These are phyloP conservation scores for Arthrobotrys sinensis DNA, from an alignment of 2,329 filamentous ascomycete species.

Conservation along the genomic window DNA sequence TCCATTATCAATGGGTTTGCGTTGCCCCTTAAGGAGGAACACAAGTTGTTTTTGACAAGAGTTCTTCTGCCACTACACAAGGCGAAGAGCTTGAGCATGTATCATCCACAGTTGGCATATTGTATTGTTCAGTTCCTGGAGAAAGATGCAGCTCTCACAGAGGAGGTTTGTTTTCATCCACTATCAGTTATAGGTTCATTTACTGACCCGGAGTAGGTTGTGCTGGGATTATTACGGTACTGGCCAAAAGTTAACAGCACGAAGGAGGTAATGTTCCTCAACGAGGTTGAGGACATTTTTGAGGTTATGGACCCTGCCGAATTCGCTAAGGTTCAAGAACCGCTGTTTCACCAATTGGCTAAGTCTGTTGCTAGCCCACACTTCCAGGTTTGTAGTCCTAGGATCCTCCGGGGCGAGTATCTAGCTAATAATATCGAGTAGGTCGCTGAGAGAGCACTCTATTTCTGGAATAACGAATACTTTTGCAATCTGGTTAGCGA, in stretches of 20 bases:
- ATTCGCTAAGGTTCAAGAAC: slow-evolving; percentile 98
- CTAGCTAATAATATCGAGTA: slow-evolving; percentile 64
- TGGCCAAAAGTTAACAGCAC: slow-evolving; percentile 99
- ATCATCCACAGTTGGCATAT: slow-evolving; percentile 97
- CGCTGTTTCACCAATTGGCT: slow-evolving; percentile 94
- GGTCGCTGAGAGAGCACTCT: slow-evolving; percentile 95
- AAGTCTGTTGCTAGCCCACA: slow-evolving; percentile 98
- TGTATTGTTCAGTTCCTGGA: slow-evolving; percentile 99
- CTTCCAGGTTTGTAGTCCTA: slow-evolving; percentile 79
- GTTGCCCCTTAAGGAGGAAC: slow-evolving; percentile 95
- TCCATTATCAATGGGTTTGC: slow-evolving; percentile 99
- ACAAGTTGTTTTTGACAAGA: slow-evolving; percentile 96
- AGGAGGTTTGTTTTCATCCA: slow-evolving; percentile 78
- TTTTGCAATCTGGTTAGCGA: slow-evolving; percentile 99
- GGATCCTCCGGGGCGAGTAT: slow-evolving; percentile 39
- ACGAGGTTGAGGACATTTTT: slow-evolving; percentile 99
- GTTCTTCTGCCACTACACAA: slow-evolving; percentile 96
- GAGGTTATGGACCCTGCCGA: slow-evolving; percentile 99
- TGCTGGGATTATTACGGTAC: slow-evolving; percentile 92
- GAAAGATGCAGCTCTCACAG: slow-evolving; percentile 95
- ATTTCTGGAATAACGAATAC: slow-evolving; percentile 99
- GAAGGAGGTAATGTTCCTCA: slow-evolving; percentile 99
- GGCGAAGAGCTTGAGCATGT: slow-evolving; percentile 99
- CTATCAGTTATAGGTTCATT: slow-evolving; percentile 59
- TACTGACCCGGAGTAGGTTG: slow-evolving; percentile 75